These are phyloP conservation scores for Colletotrichum nymphaeae DNA, from an alignment of 2,329 filamentous ascomycete genomes.

Conservation along the genomic window DNA sequence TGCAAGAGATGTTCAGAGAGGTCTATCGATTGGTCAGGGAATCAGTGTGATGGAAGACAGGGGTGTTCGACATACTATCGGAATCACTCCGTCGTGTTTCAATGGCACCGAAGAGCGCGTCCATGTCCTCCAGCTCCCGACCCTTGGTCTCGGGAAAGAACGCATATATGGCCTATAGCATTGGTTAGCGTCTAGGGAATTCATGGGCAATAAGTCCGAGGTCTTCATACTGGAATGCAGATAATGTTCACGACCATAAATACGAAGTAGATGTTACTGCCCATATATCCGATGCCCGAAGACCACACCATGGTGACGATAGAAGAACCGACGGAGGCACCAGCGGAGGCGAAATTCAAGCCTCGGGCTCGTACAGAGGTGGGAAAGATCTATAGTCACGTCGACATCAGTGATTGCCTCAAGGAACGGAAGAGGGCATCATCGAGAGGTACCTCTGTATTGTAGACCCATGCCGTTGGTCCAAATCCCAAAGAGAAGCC, in stretches of 20 bases:
- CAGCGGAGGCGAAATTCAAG: constrained; percentile 66
- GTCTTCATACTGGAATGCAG: constrained; percentile 54
- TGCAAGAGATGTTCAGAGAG: constrained; percentile 2
- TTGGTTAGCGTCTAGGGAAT: neutral
- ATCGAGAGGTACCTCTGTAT: constrained; percentile 58
- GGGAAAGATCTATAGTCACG: constrained; percentile 61
- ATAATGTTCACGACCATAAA: constrained; percentile 65
- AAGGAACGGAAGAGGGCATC: neutral
- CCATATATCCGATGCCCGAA: constrained; percentile 61
- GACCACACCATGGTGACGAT: constrained; percentile 67
- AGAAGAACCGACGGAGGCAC: constrained; percentile 65
- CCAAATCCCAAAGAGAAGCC: constrained; percentile 69
- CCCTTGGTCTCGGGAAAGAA: constrained; percentile 59
- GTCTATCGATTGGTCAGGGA: neutral
- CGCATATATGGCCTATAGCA: constrained; percentile 50
- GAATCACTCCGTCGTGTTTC: neutral
- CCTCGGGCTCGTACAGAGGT: constrained; percentile 67
- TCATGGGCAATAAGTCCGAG: neutral
- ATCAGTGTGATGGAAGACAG: neutral
- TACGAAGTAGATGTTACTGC: constrained; percentile 66
- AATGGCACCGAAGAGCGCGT: constrained; percentile 49
- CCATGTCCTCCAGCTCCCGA: constrained; percentile 56
- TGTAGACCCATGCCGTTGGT: constrained; percentile 68
- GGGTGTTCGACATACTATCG: neutral
- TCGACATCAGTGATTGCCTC: neutral